Percentiles rank a stretch among this genome's conserved stretches.
These are phyloP conservation scores for Candida taoyuanica DNA, from an alignment of 805 yeast genomes.

Conservation along the genomic window DNA sequence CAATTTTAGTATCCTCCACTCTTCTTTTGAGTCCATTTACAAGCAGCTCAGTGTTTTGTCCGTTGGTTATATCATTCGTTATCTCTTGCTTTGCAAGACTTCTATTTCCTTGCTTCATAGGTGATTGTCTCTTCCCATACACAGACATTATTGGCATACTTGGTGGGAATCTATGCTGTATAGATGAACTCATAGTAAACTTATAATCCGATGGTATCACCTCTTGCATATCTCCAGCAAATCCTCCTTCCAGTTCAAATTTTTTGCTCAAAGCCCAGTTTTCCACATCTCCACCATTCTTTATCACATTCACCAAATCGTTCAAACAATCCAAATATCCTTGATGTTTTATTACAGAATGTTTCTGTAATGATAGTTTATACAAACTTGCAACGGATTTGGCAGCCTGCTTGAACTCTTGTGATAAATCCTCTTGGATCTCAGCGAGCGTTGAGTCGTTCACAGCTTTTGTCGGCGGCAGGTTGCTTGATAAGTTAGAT, in stretches of 20 bases:
- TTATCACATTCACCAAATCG: constrained; percentile 44
- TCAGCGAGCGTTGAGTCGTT: constrained; percentile 43
- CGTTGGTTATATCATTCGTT: too few relatives aligned
- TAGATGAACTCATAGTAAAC: constrained; percentile 14
- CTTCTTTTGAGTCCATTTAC: constrained; percentile 8
- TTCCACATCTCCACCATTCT: constrained; percentile 39
- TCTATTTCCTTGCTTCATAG: too few relatives aligned
- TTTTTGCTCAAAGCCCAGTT: constrained; percentile 48
- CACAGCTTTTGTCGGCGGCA: constrained; percentile 50
- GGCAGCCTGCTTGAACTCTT: constrained; percentile 69
- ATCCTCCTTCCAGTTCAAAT: constrained; percentile 34
- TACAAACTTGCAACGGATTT: constrained; percentile 65
- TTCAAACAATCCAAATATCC: constrained; percentile 63
- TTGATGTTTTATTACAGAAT: constrained; percentile 40
- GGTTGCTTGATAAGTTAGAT: constrained; percentile 50
- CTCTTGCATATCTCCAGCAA: neutral
- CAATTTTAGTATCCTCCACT: constrained; percentile 2
- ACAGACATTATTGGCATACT: constrained; percentile 18
- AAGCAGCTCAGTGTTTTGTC: too few relatives aligned
- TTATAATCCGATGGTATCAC: constrained; percentile 16
- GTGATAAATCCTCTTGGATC: constrained; percentile 47
- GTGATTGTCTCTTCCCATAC: too few relatives aligned
- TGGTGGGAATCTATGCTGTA: constrained; percentile 20
- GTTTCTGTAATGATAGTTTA: constrained; percentile 48
- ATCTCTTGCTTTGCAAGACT: too few relatives aligned